Base-by-base conservation (phyloP, 2,329 filamentous ascomycete genomes). In the Calonectria ilicicola region DNA sequence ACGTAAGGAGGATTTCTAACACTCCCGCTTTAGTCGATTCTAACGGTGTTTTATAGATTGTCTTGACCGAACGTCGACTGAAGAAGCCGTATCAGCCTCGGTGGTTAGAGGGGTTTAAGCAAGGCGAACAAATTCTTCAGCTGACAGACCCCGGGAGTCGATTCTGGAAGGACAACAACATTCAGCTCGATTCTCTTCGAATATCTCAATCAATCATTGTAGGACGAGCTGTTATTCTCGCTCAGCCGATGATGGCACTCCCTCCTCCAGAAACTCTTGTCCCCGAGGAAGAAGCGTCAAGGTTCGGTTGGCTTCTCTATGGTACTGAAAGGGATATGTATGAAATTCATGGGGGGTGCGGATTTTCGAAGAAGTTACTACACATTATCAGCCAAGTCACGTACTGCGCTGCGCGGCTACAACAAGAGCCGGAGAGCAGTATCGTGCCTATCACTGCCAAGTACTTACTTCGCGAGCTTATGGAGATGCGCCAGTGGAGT, bases 301-400 rank as follows among this genome's bases (percentile, higher is more conserved):
- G 83, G 27, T 86, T 86, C 62, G 81, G 79, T 9, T 86, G 84
- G 83, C 80, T 86, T 10, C 77, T 84, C 0, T 84, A 85, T 49
- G 84, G 84, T 3, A 81, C 80, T 0, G 77, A 81, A 40, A 73
- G 69, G 21, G 82, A 85, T 14, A 81, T 82, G 73, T 82, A 80
- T 40, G 79, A 85, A 65, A 84, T 86, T 5, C 84, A 86, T 56
- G 84, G 84, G 10, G 84, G 83, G 0, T 86, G 84, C 58, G 84
- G 84, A 12, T 86, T 86, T 68, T 86, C 84, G 0, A 85, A 84
- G 65, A 83, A 81, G 47, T 76, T 86, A 5, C 78, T 86, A 26
- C 81, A 85, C 58, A 78, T 77, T 14, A 78, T 86, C 49, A 82
- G 82, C 47, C 83, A 84, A 53, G 82, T 86, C 38, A 85, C 84